Evolutionary conservation across 1,284 basidiomycete genomes (phyloP).

Genomic region (Cutaneotrichosporon arboriforme): DNA sequence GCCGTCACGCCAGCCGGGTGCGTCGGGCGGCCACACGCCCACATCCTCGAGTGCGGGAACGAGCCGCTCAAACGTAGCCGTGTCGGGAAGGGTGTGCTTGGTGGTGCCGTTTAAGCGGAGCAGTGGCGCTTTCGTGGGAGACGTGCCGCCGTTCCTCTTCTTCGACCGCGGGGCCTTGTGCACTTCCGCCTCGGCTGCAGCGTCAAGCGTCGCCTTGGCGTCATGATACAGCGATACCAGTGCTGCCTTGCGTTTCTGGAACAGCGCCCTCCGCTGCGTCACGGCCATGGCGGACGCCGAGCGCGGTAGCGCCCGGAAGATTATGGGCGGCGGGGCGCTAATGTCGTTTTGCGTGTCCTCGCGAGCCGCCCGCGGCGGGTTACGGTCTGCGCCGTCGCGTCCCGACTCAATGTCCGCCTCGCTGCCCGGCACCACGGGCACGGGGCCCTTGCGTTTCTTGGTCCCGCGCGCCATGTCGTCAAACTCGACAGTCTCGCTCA

Average conservation of each 20-base stretch:
- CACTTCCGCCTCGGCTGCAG: background rate
- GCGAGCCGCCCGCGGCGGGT: conserved; percentile 17
- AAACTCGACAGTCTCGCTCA: background rate
- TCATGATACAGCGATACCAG: conserved; percentile 39
- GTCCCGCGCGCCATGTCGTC: conserved; percentile 28
- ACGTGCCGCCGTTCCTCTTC: background rate
- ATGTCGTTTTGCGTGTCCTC: conserved; percentile 11
- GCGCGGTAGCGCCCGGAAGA: conserved; percentile 11
- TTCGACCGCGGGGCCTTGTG: background rate
- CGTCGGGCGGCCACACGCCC: conserved; percentile 35
- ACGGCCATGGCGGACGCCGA: conserved; percentile 10
- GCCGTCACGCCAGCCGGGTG: conserved; percentile 31
- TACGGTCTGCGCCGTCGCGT: conserved; percentile 17
- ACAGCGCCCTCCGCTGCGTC: conserved; percentile 25
- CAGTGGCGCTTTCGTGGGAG: background rate
- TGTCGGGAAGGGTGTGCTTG: conserved; percentile 19
- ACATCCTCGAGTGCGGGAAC: conserved; percentile 35
- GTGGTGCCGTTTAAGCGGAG: background rate
- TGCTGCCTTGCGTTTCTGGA: conserved; percentile 34
- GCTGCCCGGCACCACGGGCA: conserved; percentile 14
- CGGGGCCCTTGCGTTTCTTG: conserved; percentile 39
- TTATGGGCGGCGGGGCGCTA: background rate
- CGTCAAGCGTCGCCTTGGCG: conserved; percentile 29
- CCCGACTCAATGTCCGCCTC: conserved; percentile 15
- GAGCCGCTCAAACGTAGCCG: conserved; percentile 27